Conservation (phyloP, 2,329 filamentous ascomycete species). For the Cryphonectria nitschkei region DNA sequence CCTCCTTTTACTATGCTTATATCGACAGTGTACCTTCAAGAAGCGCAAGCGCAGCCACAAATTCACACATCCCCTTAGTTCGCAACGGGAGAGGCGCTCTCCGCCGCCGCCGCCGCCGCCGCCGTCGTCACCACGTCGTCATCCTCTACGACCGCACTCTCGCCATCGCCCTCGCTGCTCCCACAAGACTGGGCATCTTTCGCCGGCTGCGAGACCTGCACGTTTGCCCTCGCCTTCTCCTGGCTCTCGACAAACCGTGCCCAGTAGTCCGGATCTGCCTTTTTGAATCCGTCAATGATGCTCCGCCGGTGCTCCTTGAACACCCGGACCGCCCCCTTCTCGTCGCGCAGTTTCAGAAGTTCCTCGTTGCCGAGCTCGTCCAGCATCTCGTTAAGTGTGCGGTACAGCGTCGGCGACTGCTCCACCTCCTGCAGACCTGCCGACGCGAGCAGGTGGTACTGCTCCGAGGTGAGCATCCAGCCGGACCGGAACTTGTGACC, state of each 20-base stretch:
- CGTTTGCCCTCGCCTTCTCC: constrained; percentile 61
- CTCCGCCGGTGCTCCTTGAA: constrained; percentile 62
- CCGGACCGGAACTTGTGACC: constrained; percentile 61
- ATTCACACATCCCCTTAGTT: constrained; percentile 1
- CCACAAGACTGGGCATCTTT: background rate
- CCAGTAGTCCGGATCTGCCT: constrained; percentile 69
- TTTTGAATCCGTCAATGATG: constrained; percentile 54
- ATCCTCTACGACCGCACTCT: constrained; percentile 1
- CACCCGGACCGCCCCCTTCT: constrained; percentile 62
- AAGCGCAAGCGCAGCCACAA: background rate
- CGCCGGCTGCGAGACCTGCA: constrained; percentile 38
- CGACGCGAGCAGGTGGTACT: constrained; percentile 51
- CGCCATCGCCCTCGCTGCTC: background rate
- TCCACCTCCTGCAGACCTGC: constrained; percentile 52
- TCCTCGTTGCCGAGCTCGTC: constrained; percentile 65
- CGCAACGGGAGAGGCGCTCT: constrained; percentile 11
- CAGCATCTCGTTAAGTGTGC: constrained; percentile 64
- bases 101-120: too few relatives aligned
- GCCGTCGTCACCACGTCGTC: constrained; percentile 7
- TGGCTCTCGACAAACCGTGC: constrained; percentile 64
- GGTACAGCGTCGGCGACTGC: constrained; percentile 53
- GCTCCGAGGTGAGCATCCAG: constrained; percentile 53
- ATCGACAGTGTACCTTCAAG: background rate
- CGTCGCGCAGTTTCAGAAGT: constrained; percentile 54
- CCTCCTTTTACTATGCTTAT: background rate